phyloP scores from a whole-genome alignment of 1,284 basidiomycete species.

The Entoloma clypeatum region DNA sequence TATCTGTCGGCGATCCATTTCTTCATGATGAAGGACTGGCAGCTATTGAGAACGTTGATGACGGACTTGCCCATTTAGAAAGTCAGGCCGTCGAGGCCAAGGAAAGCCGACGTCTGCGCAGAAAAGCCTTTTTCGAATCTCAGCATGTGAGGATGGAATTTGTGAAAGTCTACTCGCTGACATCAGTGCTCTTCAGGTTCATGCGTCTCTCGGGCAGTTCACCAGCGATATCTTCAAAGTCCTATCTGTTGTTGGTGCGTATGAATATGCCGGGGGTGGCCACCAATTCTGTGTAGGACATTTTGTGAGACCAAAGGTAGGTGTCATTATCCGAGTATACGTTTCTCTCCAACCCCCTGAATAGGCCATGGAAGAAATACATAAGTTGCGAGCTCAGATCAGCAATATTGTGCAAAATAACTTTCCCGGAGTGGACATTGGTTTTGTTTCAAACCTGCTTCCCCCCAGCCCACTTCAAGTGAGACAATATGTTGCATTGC shows the following conservation, averaged over 20 bases:
- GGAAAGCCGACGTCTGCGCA: slow-evolving; percentile 60
- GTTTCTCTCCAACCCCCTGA: background rate
- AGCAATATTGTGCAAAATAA: slow-evolving; percentile 75
- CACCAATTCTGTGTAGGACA: slow-evolving; percentile 83
- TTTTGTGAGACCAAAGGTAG: slow-evolving; percentile 89
- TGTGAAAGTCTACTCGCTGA: slow-evolving; percentile 5
- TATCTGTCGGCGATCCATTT: slow-evolving; percentile 97
- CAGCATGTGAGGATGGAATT: slow-evolving; percentile 59
- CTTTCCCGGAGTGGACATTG: slow-evolving; percentile 59
- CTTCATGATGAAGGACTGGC: slow-evolving; percentile 73
- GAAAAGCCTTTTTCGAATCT: slow-evolving; percentile 76
- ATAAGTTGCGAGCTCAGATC: slow-evolving; percentile 92
- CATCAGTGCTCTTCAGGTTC: slow-evolving; percentile 46
- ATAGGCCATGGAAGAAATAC: slow-evolving; percentile 98
- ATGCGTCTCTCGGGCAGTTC: slow-evolving; percentile 79
- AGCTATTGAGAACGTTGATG: slow-evolving; percentile 39
- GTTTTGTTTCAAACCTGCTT: slow-evolving; percentile 56
- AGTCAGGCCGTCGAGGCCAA: slow-evolving; percentile 61
- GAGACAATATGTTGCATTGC: slow-evolving; percentile 21
- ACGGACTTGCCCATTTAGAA: slow-evolving; percentile 51
- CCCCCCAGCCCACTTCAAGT: slow-evolving; percentile 80
- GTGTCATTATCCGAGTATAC: slow-evolving; percentile 15
- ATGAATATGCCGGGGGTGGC: slow-evolving; percentile 85
- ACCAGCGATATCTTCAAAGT: slow-evolving; percentile 87
- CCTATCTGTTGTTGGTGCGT: slow-evolving; percentile 92